A percentile compares a stretch with the other conserved stretches of the same genome.
Evolutionary conservation across 345 rosid species (phyloP).

Genomic region (Tarenaya hassleriana): DNA sequence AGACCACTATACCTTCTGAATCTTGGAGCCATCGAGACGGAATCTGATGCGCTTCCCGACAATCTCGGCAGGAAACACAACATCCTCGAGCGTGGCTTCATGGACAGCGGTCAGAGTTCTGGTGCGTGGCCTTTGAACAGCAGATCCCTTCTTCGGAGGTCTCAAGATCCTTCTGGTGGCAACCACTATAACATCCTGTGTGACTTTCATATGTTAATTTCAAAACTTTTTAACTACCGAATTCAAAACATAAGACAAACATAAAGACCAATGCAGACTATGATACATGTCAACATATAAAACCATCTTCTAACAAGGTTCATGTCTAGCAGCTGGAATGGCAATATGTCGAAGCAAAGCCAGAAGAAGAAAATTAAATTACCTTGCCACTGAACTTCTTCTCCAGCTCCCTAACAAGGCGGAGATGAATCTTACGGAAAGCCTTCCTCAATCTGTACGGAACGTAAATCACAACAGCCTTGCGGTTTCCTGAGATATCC

Average conservation of each 20-base stretch:
- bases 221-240: not conserved
- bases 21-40: slow-evolving; percentile 72
- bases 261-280: not conserved
- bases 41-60: slow-evolving; percentile 78
- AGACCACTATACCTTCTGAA: slow-evolving; percentile 44
- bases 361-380: slow-evolving; percentile 3
- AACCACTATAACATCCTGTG: slow-evolving; percentile 62
- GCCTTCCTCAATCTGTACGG: slow-evolving; percentile 85
- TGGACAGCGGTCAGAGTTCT: slow-evolving; percentile 81
- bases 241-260: not conserved
- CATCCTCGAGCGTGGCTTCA: slow-evolving; percentile 78
- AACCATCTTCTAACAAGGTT: too few relatives aligned
- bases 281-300: not conserved
- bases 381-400: slow-evolving; percentile 95
- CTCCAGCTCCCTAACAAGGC: slow-evolving; percentile 88
- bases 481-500: slow-evolving; percentile 64
- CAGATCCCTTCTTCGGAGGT: slow-evolving; percentile 94
- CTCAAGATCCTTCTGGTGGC: slow-evolving; percentile 71
- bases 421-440: slow-evolving; percentile 72
- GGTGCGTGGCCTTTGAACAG: slow-evolving; percentile 72
- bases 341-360: not conserved
- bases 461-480: slow-evolving; percentile 73
- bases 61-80: slow-evolving; percentile 84
- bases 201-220: not conserved
- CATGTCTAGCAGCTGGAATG: not conserved